Base-by-base conservation (phyloP, 139 green algal species). In the Ettlia oleoabundans region DNA sequence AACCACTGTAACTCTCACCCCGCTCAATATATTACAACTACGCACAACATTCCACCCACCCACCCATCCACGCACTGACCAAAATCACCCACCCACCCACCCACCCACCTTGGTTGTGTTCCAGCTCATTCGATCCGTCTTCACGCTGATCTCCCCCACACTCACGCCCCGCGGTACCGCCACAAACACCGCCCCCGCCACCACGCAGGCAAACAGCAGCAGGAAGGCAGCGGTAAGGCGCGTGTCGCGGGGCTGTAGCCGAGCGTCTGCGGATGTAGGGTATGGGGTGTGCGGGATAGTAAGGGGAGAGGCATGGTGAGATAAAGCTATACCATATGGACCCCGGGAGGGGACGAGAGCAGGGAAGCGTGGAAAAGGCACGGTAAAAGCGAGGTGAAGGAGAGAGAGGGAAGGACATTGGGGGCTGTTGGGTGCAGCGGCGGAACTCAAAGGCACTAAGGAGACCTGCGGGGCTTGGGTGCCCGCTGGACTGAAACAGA, bases 71-170 rank as follows among this genome's bases (percentile, higher is more conserved):
- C n/a, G n/a, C n/a, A n/a, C n/a, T n/a, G n/a, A n/a, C n/a, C n/a
- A n/a, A n/a, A n/a, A n/a, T n/a, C n/a, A n/a, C n/a, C n/a, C n/a
- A n/a, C n/a, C n/a, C n/a, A n/a, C n/a, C n/a, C n/a, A n/a, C n/a
- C n/a, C n/a, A n/a, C 71, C 18, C 53, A 67, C 73, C 63, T 84
- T 90, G 28, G 85, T 84, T 0, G 85, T 90, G 86, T 96, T 95
- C 90, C 92, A 95, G 2, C 83, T 87, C 88, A 96, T 94, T 22
- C 81, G 69, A 51, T 91, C 88, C 7, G 91, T 88, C 41, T 86
- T 87, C 0, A 96, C 84, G 43, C 88, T 55, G 26, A 96, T 91
- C 78, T 89, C 89, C 0, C 93, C 92, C 7, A 94, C 83, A 6
- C 78, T 91, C 2, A 96, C 86, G 19, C 89, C 88, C 0, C 93